Evolutionary conservation across 305 asterid genomes (phyloP), one percentile per base, ranked within the genome.

Genomic region (Coffea humblotiana): DNA sequence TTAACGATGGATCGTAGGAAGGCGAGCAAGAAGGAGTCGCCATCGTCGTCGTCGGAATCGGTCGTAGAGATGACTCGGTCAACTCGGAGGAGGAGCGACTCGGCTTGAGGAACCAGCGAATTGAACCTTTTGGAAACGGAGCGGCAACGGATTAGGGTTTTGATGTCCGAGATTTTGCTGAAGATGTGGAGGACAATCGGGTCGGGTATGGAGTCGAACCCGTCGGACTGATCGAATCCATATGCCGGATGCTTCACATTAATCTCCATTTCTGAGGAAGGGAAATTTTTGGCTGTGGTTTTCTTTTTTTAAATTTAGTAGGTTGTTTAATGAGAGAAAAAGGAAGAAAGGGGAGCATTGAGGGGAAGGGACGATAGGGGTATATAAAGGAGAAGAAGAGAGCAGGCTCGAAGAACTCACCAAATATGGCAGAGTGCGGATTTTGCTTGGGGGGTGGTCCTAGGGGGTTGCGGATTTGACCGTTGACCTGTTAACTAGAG

Each of bases 71-170:
- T 81, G 43, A 90, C 91, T 47, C 91, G 83, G 86, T 91, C 95
- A 29, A 91, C 93, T 23, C 91, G 89, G 81, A 91, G 91, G 84
- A 91, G 89, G 77, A 91, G 89, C 18, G 92, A 83, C 61, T 91
- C 90, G 9, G 88, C 78, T 43, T 85, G 93, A 23, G 92, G 91
- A 32, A 86, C 91, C 54, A 87, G 88, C 21, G 90, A 80, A 78
- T 87, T 78, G 89, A 91, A 87, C 3, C 96, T 88, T 70, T 77
- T 83, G 73, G 90, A 91, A 61, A 90, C 84, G 76, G 91, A 78
- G 40, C 91, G 84, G 88, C 92, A 90, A 3, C 91, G 89, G 80
- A 84, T 84, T 72, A 91, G 91, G 77, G 94, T 81, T 72, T 90
- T 90, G 82, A 88, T 75, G 76, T 91, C 96, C 82, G 85, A 80